Conservation (phyloP, 768 basidiomycete genomes). For the Sporobolomyces roseus region DNA sequence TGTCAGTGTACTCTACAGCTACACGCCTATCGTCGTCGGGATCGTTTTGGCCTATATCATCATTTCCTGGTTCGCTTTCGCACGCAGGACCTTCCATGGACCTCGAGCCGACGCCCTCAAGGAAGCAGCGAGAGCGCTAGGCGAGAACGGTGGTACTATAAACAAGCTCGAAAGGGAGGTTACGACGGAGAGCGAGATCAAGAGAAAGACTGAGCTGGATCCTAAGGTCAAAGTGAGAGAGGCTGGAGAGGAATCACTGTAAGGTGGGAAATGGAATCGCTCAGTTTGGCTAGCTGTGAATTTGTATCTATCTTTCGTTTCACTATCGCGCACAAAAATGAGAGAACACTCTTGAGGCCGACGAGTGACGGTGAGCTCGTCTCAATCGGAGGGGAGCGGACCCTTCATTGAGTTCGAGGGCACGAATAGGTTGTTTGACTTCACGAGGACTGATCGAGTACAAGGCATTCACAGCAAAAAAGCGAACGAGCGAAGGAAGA, state of each 20-base stretch:
- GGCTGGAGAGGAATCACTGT: neutral
- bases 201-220: neutral
- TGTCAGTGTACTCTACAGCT: too few species aligned
- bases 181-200: constrained; percentile 6
- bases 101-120: constrained; percentile 48
- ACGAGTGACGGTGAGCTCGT: too few species aligned
- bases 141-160: neutral
- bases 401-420: too few species aligned
- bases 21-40: constrained; percentile 69
- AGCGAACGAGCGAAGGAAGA: too few species aligned
- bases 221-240: neutral
- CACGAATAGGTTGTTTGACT: too few species aligned
- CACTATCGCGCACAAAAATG: too few species aligned
- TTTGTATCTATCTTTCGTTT: too few species aligned
- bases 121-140: neutral
- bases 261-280: neutral
- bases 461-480: too few species aligned
- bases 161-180: neutral
- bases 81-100: constrained; percentile 68
- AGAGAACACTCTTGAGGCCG: too few species aligned
- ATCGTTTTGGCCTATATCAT: constrained; percentile 64
- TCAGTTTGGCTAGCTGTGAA: neutral
- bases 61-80: constrained; percentile 68
- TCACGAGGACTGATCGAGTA: too few species aligned
- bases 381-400: too few species aligned